Base-by-base conservation (phyloP, 371 early-diverging fungal genomes). In the Blastocladiella emersonii region DNA sequence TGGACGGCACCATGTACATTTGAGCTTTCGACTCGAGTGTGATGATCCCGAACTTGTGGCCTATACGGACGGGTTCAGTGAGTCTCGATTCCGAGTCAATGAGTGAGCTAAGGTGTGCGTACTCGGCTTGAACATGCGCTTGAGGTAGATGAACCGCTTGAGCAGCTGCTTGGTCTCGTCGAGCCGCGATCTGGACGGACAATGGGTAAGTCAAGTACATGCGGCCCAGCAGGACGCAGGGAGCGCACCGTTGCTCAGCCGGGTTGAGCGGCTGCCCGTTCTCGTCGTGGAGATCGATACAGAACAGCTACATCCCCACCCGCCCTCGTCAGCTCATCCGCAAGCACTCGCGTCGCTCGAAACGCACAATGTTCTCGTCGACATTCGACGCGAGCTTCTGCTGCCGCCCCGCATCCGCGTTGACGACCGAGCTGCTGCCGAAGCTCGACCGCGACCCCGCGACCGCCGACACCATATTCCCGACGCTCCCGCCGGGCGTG, bases 101-200 rank as follows among this genome's bases (percentile, higher is more conserved):
- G 36, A 68, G 70, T 68, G 70, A 60, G 2, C 34, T 19, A 19
- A 17, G 44, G 23, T 72, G 64, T 75, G 65, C 25, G 75, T 73
- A 1, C 36, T 32, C 13, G 57, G 27, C 51, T 69, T 70, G 69
- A 72, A 66, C 25, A 36, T 37, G 25, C 66, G 65, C 67, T 79
- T 79, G 43, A 68, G 69, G 25, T 64, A 62, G n/a, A 76, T 67
- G 61, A 75, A 79, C 62, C 76, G 74, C 63, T 73, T 76, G 56
- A 77, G 27, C 10, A 78, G 63, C 57, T 64, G 63, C 66, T 72
- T 76, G 51, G 72, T 71, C 65, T 49, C 37, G 27, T 59, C 59
- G 21, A 59, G 19, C 21, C 59, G 59, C 25, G 59, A n/a, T 25
- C 57, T 23, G 25, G 23, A n/a, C n/a, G 8, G 25, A 23, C 23